Evolutionary conservation across 2,329 filamentous ascomycete genomes (phyloP), one percentile per base, ranked within the genome.

Genomic region (Rachicladosporium sp.): DNA sequence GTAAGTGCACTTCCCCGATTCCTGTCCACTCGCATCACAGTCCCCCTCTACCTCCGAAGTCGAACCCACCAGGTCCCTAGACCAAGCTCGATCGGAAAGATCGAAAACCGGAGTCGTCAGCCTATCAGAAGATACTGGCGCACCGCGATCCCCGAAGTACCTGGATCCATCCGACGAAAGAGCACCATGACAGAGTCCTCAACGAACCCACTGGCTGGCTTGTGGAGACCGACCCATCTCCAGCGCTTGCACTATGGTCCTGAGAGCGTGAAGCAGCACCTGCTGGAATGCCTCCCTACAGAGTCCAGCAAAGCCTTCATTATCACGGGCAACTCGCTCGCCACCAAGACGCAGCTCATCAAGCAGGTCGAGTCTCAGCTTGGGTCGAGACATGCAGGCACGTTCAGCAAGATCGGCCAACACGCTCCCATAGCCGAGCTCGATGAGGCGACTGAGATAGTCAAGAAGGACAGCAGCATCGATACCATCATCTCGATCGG

Each of bases 401-500:
- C 72, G 0, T 75, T 73, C 51, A 60, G 60, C 46, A 67, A 68
- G 46, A 74, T 76, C 43, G 65, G 65, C 36, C 66, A 74, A 47
- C 71, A 75, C 52, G 70, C 70, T 2, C 71, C 71, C 1, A 59
- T 74, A n/a, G 66, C 66, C 3, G 58, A 73, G 33, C 59, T 75
- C 1, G 70, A 73, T 48, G 61, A 70, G 48, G 70, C 71, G 2
- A 70, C 68, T 1, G 54, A 65, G 9, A 46, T 64, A 1, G 67
- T 74, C 5, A 46, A 58, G 33, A 55, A 62, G 10, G 67, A 73
- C 44, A 35, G 48, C 2, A 56, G 48, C 29, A 67, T 74, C 38
- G 71, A 75, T 50, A 74, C 70, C 0, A 63, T 76, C 33, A 70
- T 76, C 42, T 64, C 59, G 33, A 64, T 76, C 11, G 72, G 71